Base-by-base conservation (phyloP, 2,329 filamentous ascomycete genomes). In the Beauveria asiatica region DNA sequence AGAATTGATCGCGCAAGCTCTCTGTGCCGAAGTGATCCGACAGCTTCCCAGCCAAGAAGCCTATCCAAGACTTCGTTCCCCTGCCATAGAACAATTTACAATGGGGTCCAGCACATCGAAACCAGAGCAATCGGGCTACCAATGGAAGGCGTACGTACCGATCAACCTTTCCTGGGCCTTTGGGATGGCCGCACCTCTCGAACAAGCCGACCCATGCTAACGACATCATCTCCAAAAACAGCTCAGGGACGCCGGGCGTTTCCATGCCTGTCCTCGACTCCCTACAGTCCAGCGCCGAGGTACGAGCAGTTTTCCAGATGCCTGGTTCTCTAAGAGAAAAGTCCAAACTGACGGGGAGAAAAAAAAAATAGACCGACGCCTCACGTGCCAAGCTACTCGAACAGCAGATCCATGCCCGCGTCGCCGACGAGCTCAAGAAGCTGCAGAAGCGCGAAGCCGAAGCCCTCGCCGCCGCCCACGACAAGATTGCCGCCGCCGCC, bases 321-420 rank as follows among this genome's bases (percentile, higher is more conserved):
- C 11, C 13, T 37, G 33, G 2, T 16, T 6, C 1, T 3, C 5
- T 3, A 37, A 6, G 11, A 37, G 13, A 13, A 13, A 33, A 13
- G 33, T 5, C 5, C 33, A 37, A 37, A 37, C 33, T 37, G 33
- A 37, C 33, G 13, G 33, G 11, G 13, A 16, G 5, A 37, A 37
- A 37, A 13, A 13, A 6, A 37, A 37, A 5, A 37, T 41, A 97
- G 93, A 93, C 89, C 75, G 92, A 97, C 78, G 85, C 87, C 62
- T 92, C 91, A 65, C 92, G 93, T 72, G 83, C 88, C 69, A 90
- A 90, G 76, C 80, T 87, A 70, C 78, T 91, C 73, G 93, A 97
- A 77, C 85, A 94, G 64, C 88, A 93, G 69, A 87, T 96, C 74
- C 92, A 97, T 78, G 79, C 84, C 71, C 92, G 93, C 74, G 90